Conservation (phyloP, 768 basidiomycete species). For the Termitomyces sp. region DNA sequence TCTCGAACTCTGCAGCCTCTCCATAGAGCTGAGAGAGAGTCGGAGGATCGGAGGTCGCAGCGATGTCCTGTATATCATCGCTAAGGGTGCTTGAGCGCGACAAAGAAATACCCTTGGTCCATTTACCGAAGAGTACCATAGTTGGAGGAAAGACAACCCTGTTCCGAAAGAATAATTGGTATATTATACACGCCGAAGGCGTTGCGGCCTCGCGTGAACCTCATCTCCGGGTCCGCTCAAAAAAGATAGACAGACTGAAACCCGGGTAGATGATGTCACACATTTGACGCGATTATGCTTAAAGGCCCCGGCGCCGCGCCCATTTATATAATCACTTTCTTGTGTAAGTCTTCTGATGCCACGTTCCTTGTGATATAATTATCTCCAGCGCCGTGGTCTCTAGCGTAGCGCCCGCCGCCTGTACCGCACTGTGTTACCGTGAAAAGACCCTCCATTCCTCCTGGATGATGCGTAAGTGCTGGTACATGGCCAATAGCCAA, state of each 20-base stretch:
- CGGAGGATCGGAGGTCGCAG: constrained; percentile 14
- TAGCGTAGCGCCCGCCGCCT: neutral
- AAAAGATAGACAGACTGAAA: constrained; percentile 5
- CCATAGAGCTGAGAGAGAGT: constrained; percentile 30
- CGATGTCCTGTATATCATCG: constrained; percentile 12
- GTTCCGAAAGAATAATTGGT: neutral
- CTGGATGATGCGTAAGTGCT: neutral
- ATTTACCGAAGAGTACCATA: constrained; percentile 6
- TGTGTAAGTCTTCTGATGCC: neutral
- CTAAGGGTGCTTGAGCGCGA: constrained; percentile 10
- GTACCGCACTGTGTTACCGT: neutral
- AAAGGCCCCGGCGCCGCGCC: neutral
- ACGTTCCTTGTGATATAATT: neutral
- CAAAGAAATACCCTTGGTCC: constrained; percentile 5
- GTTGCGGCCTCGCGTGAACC: neutral
- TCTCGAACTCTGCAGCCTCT: constrained; percentile 33
- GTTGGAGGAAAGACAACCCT: neutral
- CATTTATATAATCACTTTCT: neutral
- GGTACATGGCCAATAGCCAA: neutral
- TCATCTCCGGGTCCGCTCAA: neutral
- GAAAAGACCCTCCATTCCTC: neutral
- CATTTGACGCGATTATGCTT: neutral
- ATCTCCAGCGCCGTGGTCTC: neutral
- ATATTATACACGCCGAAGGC: constrained; percentile 1
- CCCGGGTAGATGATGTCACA: constrained; percentile 10